Evolutionary conservation across 202 grass and related monocot species (phyloP), one percentile per base, ranked within the genome.

Genomic region (Panicum virgatum): DNA sequence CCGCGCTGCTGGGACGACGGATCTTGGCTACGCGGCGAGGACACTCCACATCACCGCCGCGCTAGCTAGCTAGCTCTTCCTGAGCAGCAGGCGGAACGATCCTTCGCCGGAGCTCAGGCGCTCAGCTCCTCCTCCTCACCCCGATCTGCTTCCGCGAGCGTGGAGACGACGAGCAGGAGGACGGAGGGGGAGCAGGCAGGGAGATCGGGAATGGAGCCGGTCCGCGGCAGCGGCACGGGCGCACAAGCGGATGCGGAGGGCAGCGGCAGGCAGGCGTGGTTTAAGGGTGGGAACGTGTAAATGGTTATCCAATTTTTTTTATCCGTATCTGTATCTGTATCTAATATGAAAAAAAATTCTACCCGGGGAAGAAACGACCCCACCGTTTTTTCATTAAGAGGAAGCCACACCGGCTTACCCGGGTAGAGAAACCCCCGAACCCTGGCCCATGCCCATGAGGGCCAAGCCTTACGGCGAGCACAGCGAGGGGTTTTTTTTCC

Each of bases 231-330:
- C 25, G 76, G 79, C 75, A 78, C 48, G 38, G 84, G 82, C 51
- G 68, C 57, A 20, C 67, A 76, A 19, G 89, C 76, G 77, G 82
- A 53, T 39, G 89, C 73, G 63, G 30, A 51, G 40, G 15, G 66
- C 44, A 43, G 81, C 18, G 19, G 32, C 32, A 34, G 32, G 32
- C 32, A 34, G n/a, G n/a, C n/a, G n/a, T n/a, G n/a, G n/a, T n/a
- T n/a, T n/a, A n/a, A n/a, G n/a, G n/a, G n/a, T n/a, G n/a, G n/a
- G n/a, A n/a, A n/a, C n/a, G n/a, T n/a, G n/a, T n/a, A n/a, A n/a
- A n/a, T n/a, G n/a, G n/a, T n/a, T n/a, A n/a, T n/a, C n/a, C n/a
- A n/a, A n/a, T n/a, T n/a, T n/a, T n/a, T n/a, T n/a, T n/a, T n/a
- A n/a, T n/a, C n/a, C n/a, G n/a, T n/a, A n/a, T n/a, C n/a, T n/a